phyloP scores from a whole-genome alignment of 306 rosid species.

The Trifolium pratense region DNA sequence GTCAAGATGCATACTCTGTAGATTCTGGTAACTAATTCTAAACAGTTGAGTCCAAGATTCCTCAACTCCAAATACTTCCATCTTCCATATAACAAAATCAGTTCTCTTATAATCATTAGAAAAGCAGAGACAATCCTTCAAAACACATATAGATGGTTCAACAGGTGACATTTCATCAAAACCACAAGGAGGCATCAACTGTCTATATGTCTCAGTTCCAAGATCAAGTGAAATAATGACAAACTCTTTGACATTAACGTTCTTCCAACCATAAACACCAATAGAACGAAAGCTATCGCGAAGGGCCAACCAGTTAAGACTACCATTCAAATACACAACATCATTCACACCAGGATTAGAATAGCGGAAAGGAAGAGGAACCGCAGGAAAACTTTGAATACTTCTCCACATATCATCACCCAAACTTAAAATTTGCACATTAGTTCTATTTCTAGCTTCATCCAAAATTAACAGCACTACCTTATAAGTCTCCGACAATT shows the following conservation, averaged over 20 bases:
- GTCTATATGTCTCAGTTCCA: neutral
- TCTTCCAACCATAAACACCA: constrained; percentile 8
- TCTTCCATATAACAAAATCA: constrained; percentile 19
- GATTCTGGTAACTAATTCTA: constrained; percentile 9
- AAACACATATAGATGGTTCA: neutral
- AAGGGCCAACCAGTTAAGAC: constrained; percentile 25
- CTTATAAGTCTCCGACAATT: neutral
- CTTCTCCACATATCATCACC: neutral
- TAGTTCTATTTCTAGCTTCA: neutral
- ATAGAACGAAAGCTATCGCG: neutral
- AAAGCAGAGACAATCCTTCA: constrained; percentile 9
- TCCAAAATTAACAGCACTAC: neutral
- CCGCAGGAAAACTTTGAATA: constrained; percentile 22
- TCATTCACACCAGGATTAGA: neutral
- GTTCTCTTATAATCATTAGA: constrained; percentile 4
- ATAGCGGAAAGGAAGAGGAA: constrained; percentile 20
- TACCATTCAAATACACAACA: constrained; percentile 2
- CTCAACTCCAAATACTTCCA: constrained; percentile 14
- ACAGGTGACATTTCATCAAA: constrained; percentile 10
- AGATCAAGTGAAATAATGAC: constrained; percentile 23
- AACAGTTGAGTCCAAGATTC: constrained; percentile 11
- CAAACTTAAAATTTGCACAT: neutral
- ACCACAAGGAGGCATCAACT: neutral
- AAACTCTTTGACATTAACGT: neutral
- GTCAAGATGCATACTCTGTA: neutral